Base-by-base conservation (phyloP, 192 early-diverging fungal species). In the Chytriomyces confervae region DNA sequence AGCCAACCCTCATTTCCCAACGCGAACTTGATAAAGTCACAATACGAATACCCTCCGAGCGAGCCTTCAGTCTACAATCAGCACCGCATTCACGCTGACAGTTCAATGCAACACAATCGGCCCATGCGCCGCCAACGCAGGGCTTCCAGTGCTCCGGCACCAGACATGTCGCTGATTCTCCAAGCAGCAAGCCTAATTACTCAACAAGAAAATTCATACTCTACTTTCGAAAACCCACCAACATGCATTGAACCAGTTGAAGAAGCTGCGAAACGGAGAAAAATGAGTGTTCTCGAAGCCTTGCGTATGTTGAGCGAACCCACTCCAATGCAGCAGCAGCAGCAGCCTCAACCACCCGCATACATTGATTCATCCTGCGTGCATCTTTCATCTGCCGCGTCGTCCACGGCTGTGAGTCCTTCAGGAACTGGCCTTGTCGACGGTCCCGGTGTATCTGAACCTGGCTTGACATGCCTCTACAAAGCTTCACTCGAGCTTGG, bases 141-240 rank as follows among this genome's bases (percentile, higher is more conserved):
- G 13, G 53, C 53, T n/a, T 57, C 53, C 53, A 57, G 53, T 57
- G 53, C 53, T n/a, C 53, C 53, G 20, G 53, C 53, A 57, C 53
- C 53, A 20, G 53, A 57, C 20, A 57, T 57, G 53, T 57, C 53
- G 53, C 53, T 57, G 16, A 57, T 57, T 20, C 53, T 57, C 53
- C 16, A 13, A 13, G 53, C 53, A 57, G 53, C 53, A n/a, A 5
- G 3, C 13, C 16, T 20, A 13, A 20, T 20, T 36, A 36, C 36
- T 36, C 0, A 36, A 36, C 36, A 36, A 36, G 36, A 36, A 36
- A 36, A 36, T 2, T 36, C 36, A 36, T 36, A 2, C 36, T 36
- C 36, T 4, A 36, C 36, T 36, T 36, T 36, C 36, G 2, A 36
- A 36, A 36, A 36, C 36, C 36, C 36, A 36, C 36, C 4, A 36